Evolutionary conservation across 495 filamentous ascomycete genomes (phyloP).

Genomic region (Penicillium lagena): DNA sequence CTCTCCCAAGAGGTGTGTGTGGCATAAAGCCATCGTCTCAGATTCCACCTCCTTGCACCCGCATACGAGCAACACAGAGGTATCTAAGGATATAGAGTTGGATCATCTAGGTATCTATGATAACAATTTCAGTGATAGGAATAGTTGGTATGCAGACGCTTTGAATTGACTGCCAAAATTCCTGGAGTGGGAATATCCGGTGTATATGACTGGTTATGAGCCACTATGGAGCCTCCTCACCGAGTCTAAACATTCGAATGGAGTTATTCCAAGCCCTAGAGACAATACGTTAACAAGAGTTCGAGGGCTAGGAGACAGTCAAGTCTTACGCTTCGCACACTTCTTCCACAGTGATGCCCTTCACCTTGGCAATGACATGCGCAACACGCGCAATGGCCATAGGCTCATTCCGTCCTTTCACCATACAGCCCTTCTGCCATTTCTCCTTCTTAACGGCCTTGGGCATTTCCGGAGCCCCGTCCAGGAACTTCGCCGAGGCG

Average conservation of each 20-base stretch:
- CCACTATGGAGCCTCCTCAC: slow-evolving; percentile 23
- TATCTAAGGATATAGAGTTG: too few relatives aligned
- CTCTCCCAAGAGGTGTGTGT: too few relatives aligned
- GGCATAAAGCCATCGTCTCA: too few relatives aligned
- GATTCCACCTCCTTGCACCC: too few relatives aligned
- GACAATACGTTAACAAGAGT: slow-evolving; percentile 9
- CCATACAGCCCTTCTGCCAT: slow-evolving; percentile 73
- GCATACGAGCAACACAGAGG: too few relatives aligned
- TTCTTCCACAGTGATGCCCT: slow-evolving; percentile 70
- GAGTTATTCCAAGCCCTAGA: slow-evolving; percentile 74
- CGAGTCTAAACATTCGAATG: slow-evolving; percentile 70
- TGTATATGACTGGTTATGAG: too few relatives aligned
- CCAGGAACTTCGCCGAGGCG: slow-evolving; percentile 43
- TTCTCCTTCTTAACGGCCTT: slow-evolving; percentile 89
- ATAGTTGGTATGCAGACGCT: too few relatives aligned
- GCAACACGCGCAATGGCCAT: slow-evolving; percentile 79
- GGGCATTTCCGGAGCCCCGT: slow-evolving; percentile 36
- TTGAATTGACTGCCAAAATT: too few relatives aligned
- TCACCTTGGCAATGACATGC: slow-evolving; percentile 75
- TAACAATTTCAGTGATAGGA: too few relatives aligned
- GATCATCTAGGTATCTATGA: too few relatives aligned
- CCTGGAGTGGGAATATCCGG: too few relatives aligned
- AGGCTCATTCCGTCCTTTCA: slow-evolving; percentile 91
- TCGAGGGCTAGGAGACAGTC: neutral
- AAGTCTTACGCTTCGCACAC: slow-evolving; percentile 70